phyloP scores from a whole-genome alignment of 2,329 filamentous ascomycete genomes.

The Magnaporthiopsis incrustans region DNA sequence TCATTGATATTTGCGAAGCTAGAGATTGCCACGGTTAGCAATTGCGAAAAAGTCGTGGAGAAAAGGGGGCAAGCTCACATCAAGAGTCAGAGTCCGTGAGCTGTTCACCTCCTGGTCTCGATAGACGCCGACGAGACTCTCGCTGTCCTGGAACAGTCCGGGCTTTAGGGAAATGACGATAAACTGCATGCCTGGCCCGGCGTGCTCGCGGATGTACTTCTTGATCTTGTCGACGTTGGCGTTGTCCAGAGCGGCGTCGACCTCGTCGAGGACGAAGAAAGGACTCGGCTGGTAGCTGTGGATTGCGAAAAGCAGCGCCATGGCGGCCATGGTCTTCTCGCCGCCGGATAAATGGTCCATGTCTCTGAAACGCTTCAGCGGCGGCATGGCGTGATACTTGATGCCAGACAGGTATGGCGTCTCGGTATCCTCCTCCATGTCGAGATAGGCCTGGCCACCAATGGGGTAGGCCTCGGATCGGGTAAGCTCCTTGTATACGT shows the following conservation, averaged over 20 bases:
- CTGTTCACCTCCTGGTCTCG: conserved; percentile 91
- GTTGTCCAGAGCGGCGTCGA: conserved; percentile 96
- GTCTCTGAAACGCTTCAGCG: conserved; percentile 94
- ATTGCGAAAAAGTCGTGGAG: background rate
- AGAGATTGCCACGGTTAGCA: background rate
- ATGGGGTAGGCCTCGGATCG: conserved; percentile 84
- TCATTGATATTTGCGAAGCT: conserved; percentile 8
- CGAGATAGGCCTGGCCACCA: conserved; percentile 82
- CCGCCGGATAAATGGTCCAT: conserved; percentile 98
- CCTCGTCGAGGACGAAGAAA: conserved; percentile 97
- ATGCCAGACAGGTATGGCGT: conserved; percentile 93
- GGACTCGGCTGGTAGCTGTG: conserved; percentile 93
- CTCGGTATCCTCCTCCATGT: conserved; percentile 89
- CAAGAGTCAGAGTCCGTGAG: conserved; percentile 82
- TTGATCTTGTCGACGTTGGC: conserved; percentile 95
- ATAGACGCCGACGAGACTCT: conserved; percentile 92
- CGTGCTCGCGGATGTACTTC: conserved; percentile 91
- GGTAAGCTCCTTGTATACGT: conserved; percentile 93
- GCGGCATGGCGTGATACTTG: conserved; percentile 98
- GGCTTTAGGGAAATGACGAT: conserved; percentile 97
- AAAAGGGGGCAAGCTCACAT: conserved; percentile 59
- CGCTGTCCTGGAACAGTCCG: conserved; percentile 90
- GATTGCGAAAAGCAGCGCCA: conserved; percentile 93
- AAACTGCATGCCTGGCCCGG: conserved; percentile 96
- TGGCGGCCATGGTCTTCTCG: conserved; percentile 96